These are phyloP conservation scores for Neurospora pannonica DNA, from an alignment of 495 filamentous ascomycete species.

Conservation along the genomic window DNA sequence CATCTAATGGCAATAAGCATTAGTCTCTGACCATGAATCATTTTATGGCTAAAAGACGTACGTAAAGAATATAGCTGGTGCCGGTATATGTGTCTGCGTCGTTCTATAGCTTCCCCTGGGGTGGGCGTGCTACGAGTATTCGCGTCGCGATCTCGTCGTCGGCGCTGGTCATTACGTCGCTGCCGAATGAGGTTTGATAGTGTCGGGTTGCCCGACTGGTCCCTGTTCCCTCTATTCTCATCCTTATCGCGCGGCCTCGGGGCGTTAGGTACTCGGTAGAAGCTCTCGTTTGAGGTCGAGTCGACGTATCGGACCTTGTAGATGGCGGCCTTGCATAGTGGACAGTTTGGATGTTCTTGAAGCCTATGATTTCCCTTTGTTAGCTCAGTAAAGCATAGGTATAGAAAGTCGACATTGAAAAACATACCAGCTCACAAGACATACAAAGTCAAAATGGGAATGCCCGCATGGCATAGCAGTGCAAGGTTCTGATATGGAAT, in stretches of 20 bases:
- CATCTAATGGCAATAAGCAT: not conserved
- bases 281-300: slow-evolving; percentile 41
- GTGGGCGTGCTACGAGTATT: slow-evolving; percentile 9
- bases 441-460: slow-evolving; percentile 73
- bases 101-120: slow-evolving; percentile 49
- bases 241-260: not conserved
- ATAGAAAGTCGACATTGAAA: not conserved
- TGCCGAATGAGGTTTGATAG: not conserved
- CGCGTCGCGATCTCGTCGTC: slow-evolving; percentile 10
- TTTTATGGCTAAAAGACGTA: not conserved
- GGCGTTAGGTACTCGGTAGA: slow-evolving; percentile 28
- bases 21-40: not conserved
- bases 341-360: slow-evolving; percentile 61
- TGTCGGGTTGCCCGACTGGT: not conserved
- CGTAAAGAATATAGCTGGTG: slow-evolving; percentile 63
- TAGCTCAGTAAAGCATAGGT: not conserved
- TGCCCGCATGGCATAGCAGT: slow-evolving; percentile 68
- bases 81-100: slow-evolving; percentile 67
- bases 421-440: slow-evolving; percentile 61
- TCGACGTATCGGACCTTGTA: slow-evolving; percentile 57
- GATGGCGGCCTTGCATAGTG: slow-evolving; percentile 66
- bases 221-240: not conserved
- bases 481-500: slow-evolving; percentile 60
- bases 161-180: slow-evolving; percentile 11
- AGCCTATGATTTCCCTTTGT: slow-evolving; percentile 19